Evolutionary conservation across 805 yeast genomes (phyloP).

Genomic region (Clavispora vitiphila): DNA sequence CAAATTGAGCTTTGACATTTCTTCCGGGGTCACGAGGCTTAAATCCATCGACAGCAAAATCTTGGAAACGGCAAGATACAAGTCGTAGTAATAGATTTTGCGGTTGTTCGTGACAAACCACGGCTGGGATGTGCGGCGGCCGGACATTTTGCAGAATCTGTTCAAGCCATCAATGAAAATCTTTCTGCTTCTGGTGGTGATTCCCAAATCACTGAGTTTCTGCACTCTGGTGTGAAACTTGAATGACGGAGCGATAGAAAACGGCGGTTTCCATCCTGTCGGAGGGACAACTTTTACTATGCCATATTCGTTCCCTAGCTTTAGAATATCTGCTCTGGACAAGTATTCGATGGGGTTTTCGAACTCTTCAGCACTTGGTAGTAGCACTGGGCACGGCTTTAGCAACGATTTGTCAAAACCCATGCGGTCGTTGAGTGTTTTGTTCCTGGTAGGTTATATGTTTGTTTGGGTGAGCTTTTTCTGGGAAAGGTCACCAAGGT

Average conservation of each 20-base stretch:
- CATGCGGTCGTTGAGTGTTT: constrained; percentile 9
- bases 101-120: constrained; percentile 15
- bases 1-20: constrained; percentile 21
- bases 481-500: no score
- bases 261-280: constrained; percentile 47
- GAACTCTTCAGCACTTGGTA: constrained; percentile 43
- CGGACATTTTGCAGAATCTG: constrained; percentile 49
- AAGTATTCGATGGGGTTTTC: constrained; percentile 46
- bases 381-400: constrained; percentile 44
- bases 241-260: constrained; percentile 51
- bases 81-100: constrained; percentile 34
- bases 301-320: constrained; percentile 44
- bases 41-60: constrained; percentile 14
- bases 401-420: constrained; percentile 20
- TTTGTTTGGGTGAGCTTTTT: no score
- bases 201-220: constrained; percentile 56
- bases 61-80: constrained; percentile 30
- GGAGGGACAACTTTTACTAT: constrained; percentile 54
- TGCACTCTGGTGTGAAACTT: constrained; percentile 68
- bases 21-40: constrained; percentile 12
- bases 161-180: constrained; percentile 59
- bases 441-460: no score
- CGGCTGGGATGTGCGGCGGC: constrained; percentile 18
- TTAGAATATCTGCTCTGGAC: constrained; percentile 34
- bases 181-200: constrained; percentile 56